Base-by-base conservation (phyloP, 805 yeast species). In the Saccharomycopsis fibuligera region DNA sequence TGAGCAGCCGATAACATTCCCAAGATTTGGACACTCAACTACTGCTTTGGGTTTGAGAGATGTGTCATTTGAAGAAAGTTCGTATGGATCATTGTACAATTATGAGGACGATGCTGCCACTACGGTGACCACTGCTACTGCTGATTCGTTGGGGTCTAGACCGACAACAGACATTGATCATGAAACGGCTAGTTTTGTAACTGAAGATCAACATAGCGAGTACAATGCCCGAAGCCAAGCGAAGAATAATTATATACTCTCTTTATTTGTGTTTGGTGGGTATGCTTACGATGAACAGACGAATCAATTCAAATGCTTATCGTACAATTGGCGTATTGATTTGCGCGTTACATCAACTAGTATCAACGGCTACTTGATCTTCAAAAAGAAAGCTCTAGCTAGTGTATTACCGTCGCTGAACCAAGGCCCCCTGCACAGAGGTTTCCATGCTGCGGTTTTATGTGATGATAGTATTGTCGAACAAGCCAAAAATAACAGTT, bases 231-330 rank as follows among this genome's bases (percentile, higher is more conserved):
- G 12, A 8, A 12, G 31, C 31, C 8, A 12, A 8, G 12, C 12
- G 12, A 12, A 27, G 31, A 8, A 27, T 12, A 27, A 12, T 12
- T 41, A 29, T 19, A 33, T 30, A 10, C 19, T 50, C 2, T 38
- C 48, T 14, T 35, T 50, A 12, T 47, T 46, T 29, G 39, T 50
- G 12, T 50, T 50, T 50, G 54, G 54, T 1, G 54, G 54, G 14
- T 38, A 30, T 16, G 31, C 39, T 17, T 40, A 14, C 19, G 36
- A 37, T 17, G 22, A 21, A 9, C 16, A 9, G 12, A 27, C 27
- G 19, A 27, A 12, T 17, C 22, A 23, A 6, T 50, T 40, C 22
- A 17, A 21, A 23, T 19, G 30, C 3, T 17, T 50, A 3, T 31
- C 25, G 4, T 41, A 50, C 39, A 27, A 35, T 10, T 50, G 47